Percentiles rank a stretch among this genome's conserved stretches.
These are phyloP conservation scores for Neurospora sp. DNA, from an alignment of 495 filamentous ascomycete species.

Conservation along the genomic window DNA sequence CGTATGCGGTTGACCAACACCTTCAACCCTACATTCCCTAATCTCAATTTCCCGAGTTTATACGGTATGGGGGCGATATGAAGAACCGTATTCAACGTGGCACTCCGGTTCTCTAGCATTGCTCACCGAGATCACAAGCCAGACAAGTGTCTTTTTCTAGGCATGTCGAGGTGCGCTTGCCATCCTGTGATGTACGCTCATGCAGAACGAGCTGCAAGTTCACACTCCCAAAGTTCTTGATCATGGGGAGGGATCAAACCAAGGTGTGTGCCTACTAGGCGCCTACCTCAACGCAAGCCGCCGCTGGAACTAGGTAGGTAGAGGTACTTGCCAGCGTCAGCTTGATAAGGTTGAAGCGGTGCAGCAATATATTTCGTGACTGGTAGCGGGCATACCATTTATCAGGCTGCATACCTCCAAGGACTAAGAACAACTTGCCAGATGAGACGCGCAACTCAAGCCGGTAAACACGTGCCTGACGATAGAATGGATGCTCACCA, in stretches of 20 bases:
- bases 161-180: neutral
- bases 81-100: neutral
- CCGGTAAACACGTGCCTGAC: neutral
- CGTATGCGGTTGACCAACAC: no score
- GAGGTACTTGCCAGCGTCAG: neutral
- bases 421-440: neutral
- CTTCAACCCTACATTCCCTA: no score
- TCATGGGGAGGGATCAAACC: neutral
- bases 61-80: neutral
- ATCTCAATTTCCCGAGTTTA: no score
- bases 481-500: neutral
- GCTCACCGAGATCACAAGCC: neutral
- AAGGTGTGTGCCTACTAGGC: neutral
- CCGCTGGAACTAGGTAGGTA: no score
- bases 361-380: neutral
- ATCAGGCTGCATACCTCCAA: neutral
- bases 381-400: neutral
- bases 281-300: neutral
- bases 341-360: neutral
- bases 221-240: neutral
- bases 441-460: neutral
- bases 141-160: neutral
- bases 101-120: neutral
- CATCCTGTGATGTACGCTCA: neutral
- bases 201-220: neutral